These are phyloP conservation scores for Alternaria gansuensis DNA, from an alignment of 2,329 filamentous ascomycete genomes.

Conservation along the genomic window DNA sequence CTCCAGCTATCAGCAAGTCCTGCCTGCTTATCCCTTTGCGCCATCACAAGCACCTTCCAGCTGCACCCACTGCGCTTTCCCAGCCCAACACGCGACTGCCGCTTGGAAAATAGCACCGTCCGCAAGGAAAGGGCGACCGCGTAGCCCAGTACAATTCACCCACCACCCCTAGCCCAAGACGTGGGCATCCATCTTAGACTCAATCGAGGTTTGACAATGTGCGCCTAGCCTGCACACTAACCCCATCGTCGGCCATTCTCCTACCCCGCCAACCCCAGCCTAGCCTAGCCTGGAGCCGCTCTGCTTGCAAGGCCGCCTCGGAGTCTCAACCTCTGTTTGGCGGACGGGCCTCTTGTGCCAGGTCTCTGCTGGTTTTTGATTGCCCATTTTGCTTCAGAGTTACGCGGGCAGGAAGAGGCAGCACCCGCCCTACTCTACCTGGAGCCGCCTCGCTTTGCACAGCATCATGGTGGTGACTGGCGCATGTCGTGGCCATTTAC, in stretches of 20 bases:
- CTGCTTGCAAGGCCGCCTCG: background rate
- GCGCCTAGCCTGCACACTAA: slow-evolving; percentile 9
- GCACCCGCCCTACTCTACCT: slow-evolving; percentile 12
- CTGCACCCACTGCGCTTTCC: slow-evolving; percentile 13
- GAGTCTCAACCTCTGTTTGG: slow-evolving; percentile 15
- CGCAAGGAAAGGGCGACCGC: slow-evolving; percentile 15
- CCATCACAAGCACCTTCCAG: slow-evolving; percentile 16
- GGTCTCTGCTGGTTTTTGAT: slow-evolving; percentile 5
- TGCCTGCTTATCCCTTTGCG: slow-evolving; percentile 13
- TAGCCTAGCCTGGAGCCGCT: slow-evolving; percentile 17
- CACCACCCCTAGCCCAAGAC: slow-evolving; percentile 10
- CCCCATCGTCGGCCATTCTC: slow-evolving; percentile 6
- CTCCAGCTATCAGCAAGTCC: background rate
- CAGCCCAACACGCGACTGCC: background rate
- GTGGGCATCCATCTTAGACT: slow-evolving; percentile 4
- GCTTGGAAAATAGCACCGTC: slow-evolving; percentile 3
- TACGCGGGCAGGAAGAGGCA: slow-evolving; percentile 12
- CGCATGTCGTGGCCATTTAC: slow-evolving; percentile 15
- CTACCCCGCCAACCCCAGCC: slow-evolving; percentile 15
- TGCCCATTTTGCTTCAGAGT: slow-evolving; percentile 6
- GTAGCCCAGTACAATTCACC: background rate
- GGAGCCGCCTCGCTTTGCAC: slow-evolving; percentile 22
- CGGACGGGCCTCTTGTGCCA: background rate
- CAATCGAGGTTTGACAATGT: slow-evolving; percentile 6
- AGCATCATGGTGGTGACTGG: slow-evolving; percentile 14